phyloP scores from a whole-genome alignment of 2,329 filamentous ascomycete species.

The Gremmenia infestans region DNA sequence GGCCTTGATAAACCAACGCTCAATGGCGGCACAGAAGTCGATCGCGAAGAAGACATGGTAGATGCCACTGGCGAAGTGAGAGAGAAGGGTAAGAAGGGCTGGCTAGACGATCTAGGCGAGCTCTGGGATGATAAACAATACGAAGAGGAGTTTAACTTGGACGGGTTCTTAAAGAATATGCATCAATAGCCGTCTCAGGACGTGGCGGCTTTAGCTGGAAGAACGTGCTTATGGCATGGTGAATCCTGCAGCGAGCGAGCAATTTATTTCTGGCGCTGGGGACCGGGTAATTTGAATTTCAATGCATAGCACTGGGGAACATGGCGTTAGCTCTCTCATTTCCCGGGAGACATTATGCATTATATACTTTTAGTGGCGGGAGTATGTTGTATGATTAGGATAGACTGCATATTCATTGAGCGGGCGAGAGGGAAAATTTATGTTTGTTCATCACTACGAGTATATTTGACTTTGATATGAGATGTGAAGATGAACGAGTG shows the following conservation, averaged over 20 bases:
- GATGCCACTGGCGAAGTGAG: slow-evolving; percentile 89
- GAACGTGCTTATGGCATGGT: background rate
- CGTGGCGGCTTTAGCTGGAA: background rate
- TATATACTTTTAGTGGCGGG: background rate
- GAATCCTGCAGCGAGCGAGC: background rate
- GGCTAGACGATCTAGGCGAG: slow-evolving; percentile 90
- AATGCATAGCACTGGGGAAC: background rate
- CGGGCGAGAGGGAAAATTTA: background rate
- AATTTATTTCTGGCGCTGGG: background rate
- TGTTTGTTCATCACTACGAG: background rate
- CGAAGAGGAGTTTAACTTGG: slow-evolving; percentile 94
- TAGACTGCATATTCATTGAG: background rate
- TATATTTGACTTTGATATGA: background rate
- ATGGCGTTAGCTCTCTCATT: background rate
- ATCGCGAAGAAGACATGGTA: slow-evolving; percentile 78
- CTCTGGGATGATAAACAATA: slow-evolving; percentile 98
- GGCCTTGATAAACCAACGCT: slow-evolving; percentile 54
- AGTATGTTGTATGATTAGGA: background rate
- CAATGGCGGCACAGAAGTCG: slow-evolving; percentile 49
- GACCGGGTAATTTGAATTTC: background rate
- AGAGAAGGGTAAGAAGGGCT: slow-evolving; percentile 94
- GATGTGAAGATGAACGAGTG: too few species aligned
- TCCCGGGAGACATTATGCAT: background rate
- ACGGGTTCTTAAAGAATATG: slow-evolving; percentile 94
- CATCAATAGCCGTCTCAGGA: slow-evolving; percentile 36